phyloP scores from a whole-genome alignment of 2,329 filamentous ascomycete genomes.

The Colletotrichum tofieldiae region DNA sequence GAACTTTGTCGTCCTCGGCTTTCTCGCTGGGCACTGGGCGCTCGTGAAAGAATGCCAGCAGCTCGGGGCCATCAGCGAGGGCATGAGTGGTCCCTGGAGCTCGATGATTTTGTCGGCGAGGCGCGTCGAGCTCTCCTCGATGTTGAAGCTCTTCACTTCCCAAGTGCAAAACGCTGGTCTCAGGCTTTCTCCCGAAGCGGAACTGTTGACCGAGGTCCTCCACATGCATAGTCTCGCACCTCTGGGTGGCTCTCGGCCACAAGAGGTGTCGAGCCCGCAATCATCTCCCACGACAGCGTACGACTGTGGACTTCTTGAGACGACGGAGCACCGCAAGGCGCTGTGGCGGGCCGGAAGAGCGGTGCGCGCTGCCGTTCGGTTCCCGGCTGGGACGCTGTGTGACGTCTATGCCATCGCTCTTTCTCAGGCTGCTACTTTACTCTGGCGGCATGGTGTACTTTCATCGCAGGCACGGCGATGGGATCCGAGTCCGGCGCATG shows the following conservation, averaged over 20 bases:
- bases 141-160: background rate
- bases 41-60: constrained; percentile 13
- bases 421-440: background rate
- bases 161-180: background rate
- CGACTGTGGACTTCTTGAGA: background rate
- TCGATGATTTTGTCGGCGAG: constrained; percentile 15
- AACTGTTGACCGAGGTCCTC: background rate
- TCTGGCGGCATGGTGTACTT: background rate
- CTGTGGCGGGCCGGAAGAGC: constrained; percentile 2
- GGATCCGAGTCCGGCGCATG: no score
- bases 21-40: constrained; percentile 4
- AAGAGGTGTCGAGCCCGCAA: background rate
- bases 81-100: constrained; percentile 12
- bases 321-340: background rate
- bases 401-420: background rate
- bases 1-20: background rate
- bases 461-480: background rate
- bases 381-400: background rate
- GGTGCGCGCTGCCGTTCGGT: background rate
- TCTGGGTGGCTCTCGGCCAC: background rate
- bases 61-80: background rate
- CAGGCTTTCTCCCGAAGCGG: background rate
- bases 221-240: background rate
- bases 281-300: background rate
- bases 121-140: constrained; percentile 2